Conservation (phyloP, 1,284 basidiomycete species). For the Pseudozyma flocculosa region DNA sequence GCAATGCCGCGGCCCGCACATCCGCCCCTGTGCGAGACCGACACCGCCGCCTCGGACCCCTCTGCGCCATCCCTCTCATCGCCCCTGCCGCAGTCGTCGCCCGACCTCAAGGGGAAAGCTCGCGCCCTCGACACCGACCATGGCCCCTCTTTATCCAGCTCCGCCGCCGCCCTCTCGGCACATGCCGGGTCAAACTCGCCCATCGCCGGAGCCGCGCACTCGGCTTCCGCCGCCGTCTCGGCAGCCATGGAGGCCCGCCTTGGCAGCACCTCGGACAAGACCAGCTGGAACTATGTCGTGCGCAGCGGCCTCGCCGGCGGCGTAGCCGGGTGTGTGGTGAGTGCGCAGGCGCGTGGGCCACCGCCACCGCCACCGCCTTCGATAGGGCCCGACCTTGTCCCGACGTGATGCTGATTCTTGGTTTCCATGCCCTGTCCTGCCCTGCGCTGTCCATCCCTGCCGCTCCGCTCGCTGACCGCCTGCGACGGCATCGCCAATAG, state of each 20-base stretch:
- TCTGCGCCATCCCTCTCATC: conserved; percentile 5
- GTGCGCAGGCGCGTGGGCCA: no score
- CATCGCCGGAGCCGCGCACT: background rate
- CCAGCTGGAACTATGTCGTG: conserved; percentile 72
- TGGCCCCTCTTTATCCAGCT: no score
- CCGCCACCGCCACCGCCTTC: background rate
- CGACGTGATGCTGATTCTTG: no score
- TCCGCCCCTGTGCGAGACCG: conserved; percentile 37
- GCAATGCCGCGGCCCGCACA: conserved; percentile 2
- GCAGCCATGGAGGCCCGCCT: conserved; percentile 8
- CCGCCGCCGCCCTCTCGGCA: no score
- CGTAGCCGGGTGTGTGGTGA: conserved; percentile 85
- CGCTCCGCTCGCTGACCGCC: no score
- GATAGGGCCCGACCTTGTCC: background rate
- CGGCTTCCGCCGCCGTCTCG: background rate
- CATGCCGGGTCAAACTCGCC: conserved; percentile 19
- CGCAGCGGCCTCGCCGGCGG: conserved; percentile 87
- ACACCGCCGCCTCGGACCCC: conserved; percentile 24
- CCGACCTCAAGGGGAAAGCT: conserved; percentile 22
- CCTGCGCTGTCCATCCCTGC: no score
- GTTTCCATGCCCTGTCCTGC: conserved; percentile 13
- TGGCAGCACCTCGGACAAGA: conserved; percentile 61
- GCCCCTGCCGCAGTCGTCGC: background rate
- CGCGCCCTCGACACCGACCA: background rate
- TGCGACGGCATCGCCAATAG: conserved; percentile 59